Base-by-base conservation (phyloP, 208 protist species). In the Trypanosoma lewisi region DNA sequence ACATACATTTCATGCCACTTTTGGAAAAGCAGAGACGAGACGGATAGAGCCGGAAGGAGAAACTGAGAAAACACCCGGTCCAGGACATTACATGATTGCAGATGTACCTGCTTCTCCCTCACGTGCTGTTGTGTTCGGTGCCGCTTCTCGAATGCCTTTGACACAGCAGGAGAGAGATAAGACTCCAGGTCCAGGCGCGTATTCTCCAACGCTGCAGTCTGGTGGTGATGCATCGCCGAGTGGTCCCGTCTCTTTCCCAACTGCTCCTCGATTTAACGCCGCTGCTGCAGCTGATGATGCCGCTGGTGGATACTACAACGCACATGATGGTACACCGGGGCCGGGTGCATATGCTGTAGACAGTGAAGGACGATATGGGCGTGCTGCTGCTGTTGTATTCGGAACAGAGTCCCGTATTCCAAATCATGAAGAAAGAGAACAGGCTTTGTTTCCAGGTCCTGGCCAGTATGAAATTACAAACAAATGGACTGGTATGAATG, bases 161-260 rank as follows among this genome's bases (percentile, higher is more conserved):
- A 0, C 37, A 51, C 28, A 44, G 42, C 33, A 44, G 31, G 61
- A 39, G 4, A 45, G 44, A 16, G 9, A 51, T 36, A 52, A 44
- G 19, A 63, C 60, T 27, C 82, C 78, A 39, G 82, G 82, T 19
- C 82, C 82, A 1, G 82, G 81, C n/a, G 62, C 77, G 34, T 69
- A 69, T 39, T 9, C 42, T 6, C 33, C 33, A 42, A 14, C 25
- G 16, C 4, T 45, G n/a, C 11, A 34, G 25, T 2, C 27, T 27
- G 28, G 8, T 27, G 28, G 8, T 14, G 37, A 27, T 42, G 62
- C 6, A 28, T 42, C 31, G 23, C 19, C 27, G 12, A 31, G 21
- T 12, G 63, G 63, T 0, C 63, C 52, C 25, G 56, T 72, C 21
- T 55, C 66, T 21, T 72, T 72, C 28, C 36, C 66, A 9, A 72